Percentiles rank a stretch among this genome's conserved stretches.
Conservation (phyloP, 495 filamentous ascomycete genomes). For the Thozetella sp. region DNA sequence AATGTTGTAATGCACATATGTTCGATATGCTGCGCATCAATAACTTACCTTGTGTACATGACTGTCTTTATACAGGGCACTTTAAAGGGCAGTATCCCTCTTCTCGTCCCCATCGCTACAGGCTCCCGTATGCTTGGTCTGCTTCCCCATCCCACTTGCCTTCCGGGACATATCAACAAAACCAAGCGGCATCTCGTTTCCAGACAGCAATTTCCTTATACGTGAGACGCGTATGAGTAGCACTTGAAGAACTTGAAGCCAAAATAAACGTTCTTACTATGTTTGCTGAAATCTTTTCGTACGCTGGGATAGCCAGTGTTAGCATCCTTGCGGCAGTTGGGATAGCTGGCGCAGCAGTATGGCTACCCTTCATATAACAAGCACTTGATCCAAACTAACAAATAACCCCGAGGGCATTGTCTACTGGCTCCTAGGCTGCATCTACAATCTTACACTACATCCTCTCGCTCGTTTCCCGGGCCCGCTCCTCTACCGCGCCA, state of each 20-base stretch:
- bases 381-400: not conserved
- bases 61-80: not conserved
- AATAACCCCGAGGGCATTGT: not conserved
- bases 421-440: not conserved
- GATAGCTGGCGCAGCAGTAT: not conserved
- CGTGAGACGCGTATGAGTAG: not conserved
- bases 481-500: conserved; percentile 25
- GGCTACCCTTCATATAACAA: not conserved
- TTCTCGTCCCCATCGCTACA: not conserved
- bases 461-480: conserved; percentile 45
- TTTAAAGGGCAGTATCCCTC: not conserved
- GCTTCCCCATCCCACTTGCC: not conserved
- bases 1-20: too few relatives aligned
- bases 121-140: not conserved
- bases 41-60: not conserved
- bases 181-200: not conserved
- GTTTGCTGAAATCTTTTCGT: not conserved
- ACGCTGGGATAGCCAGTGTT: not conserved
- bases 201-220: not conserved
- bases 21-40: not conserved
- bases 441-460: conserved; percentile 45
- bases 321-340: not conserved
- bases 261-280: not conserved
- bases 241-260: not conserved
- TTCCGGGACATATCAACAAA: not conserved